Conservation (phyloP, 2,329 filamentous ascomycete genomes). For the Monosporascus sp. region DNA sequence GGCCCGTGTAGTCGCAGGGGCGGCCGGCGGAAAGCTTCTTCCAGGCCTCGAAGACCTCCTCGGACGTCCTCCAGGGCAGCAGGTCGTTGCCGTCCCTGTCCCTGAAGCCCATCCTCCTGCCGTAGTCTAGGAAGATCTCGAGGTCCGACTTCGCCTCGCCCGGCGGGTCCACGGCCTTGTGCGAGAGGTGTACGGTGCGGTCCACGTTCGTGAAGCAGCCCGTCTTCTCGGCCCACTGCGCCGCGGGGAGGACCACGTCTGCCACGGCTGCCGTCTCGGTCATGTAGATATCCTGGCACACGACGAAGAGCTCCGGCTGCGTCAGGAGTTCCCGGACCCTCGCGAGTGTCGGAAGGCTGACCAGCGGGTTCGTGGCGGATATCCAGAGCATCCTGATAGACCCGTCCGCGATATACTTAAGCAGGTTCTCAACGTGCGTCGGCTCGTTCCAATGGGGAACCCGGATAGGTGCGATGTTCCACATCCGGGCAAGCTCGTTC, state of each 20-base stretch:
- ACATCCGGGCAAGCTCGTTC: conserved; percentile 28
- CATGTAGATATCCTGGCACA: conserved; percentile 31
- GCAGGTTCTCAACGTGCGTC: conserved; percentile 30
- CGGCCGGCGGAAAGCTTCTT: conserved; percentile 27
- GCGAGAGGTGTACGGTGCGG: conserved; percentile 30
- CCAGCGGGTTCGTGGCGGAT: conserved; percentile 31
- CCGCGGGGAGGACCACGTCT: conserved; percentile 31
- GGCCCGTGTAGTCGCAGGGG: conserved; percentile 28
- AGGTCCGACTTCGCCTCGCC: conserved; percentile 30
- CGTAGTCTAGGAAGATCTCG: conserved; percentile 30
- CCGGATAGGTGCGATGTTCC: conserved; percentile 29
- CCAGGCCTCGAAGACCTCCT: conserved; percentile 32
- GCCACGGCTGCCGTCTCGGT: conserved; percentile 31
- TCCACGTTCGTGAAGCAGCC: conserved; percentile 34
- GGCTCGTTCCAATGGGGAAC: conserved; percentile 33
- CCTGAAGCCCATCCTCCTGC: conserved; percentile 27
- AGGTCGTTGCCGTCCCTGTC: conserved; percentile 27
- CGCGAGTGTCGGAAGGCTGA: conserved; percentile 29
- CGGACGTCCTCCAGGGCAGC: conserved; percentile 22
- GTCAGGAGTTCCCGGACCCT: conserved; percentile 25
- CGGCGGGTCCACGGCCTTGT: conserved; percentile 32
- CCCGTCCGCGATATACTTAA: conserved; percentile 28
- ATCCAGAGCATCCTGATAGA: conserved; percentile 33
- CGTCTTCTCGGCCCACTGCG: conserved; percentile 33
- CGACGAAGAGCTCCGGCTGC: conserved; percentile 26